Conservation (phyloP, 139 green algal genomes). For the Parachlorella kessleri region DNA sequence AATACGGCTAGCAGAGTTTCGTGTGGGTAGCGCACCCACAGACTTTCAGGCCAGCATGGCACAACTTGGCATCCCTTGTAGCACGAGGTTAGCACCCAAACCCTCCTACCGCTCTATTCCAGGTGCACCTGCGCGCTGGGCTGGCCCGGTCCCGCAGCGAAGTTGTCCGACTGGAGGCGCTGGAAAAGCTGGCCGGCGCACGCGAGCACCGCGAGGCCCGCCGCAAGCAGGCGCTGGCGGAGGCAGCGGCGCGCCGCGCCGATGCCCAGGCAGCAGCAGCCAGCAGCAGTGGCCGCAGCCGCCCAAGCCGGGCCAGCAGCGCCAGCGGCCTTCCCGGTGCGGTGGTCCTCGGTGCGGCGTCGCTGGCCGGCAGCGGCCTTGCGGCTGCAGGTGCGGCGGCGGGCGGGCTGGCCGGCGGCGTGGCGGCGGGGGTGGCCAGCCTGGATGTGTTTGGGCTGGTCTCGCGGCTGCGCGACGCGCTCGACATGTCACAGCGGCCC, state of each 20-base stretch:
- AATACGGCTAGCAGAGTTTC: too few relatives aligned
- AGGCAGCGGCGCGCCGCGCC: not conserved
- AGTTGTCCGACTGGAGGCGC: constrained; percentile 32
- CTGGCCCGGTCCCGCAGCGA: constrained; percentile 34
- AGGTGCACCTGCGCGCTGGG: constrained; percentile 37
- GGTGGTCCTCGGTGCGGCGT: not conserved
- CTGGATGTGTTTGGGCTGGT: constrained; percentile 40
- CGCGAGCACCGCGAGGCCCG: not conserved
- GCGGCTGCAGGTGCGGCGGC: not conserved
- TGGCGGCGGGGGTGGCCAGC: not conserved
- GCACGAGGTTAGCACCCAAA: too few relatives aligned
- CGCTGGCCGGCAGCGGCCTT: not conserved
- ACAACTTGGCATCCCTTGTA: too few relatives aligned
- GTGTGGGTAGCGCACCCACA: too few relatives aligned
- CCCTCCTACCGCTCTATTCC: not conserved
- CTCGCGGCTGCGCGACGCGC: constrained; percentile 8
- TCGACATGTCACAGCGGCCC: constrained; percentile 7
- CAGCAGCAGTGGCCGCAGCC: not conserved
- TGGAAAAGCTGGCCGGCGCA: constrained; percentile 38
- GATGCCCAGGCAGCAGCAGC: not conserved
- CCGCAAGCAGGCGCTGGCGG: not conserved
- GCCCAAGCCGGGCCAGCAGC: too few relatives aligned
- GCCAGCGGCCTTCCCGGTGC: not conserved
- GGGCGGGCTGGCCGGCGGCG: not conserved
- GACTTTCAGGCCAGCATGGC: too few relatives aligned